Conservation (phyloP, 1,284 basidiomycete genomes). For the Mycena sp. region DNA sequence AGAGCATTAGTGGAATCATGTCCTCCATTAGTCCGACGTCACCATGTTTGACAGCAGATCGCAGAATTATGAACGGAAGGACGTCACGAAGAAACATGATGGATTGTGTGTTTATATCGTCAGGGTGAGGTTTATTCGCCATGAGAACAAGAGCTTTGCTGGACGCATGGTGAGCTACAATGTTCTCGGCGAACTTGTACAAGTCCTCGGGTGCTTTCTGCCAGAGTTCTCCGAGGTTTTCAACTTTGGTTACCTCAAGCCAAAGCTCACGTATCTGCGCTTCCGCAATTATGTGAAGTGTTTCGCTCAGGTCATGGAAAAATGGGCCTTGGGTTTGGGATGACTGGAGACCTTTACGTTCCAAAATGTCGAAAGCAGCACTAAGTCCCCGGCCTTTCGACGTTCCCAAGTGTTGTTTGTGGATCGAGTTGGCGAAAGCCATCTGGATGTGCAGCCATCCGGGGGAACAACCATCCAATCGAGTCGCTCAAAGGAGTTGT, state of each 20-base stretch:
- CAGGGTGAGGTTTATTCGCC: slow-evolving; percentile 16
- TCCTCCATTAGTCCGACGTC: slow-evolving; percentile 50
- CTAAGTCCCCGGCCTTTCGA: slow-evolving; percentile 13
- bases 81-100: slow-evolving; percentile 47
- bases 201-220: neutral
- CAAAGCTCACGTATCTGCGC: slow-evolving; percentile 33
- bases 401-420: slow-evolving; percentile 24
- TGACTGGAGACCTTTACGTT: slow-evolving; percentile 21
- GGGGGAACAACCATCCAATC: slow-evolving; percentile 25
- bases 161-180: slow-evolving; percentile 26
- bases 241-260: slow-evolving; percentile 8
- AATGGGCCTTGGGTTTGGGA: slow-evolving; percentile 31
- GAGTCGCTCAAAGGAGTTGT: slow-evolving; percentile 42
- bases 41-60: slow-evolving; percentile 44
- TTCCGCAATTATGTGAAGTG: slow-evolving; percentile 29
- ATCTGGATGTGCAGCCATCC: no score
- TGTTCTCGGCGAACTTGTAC: neutral
- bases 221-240: slow-evolving; percentile 26
- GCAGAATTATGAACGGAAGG: slow-evolving; percentile 44
- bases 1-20: slow-evolving; percentile 39
- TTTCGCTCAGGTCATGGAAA: slow-evolving; percentile 32
- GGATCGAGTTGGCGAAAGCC: slow-evolving; percentile 26
- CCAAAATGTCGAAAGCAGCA: slow-evolving; percentile 25
- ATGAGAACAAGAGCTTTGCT: slow-evolving; percentile 15
- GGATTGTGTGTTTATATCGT: slow-evolving; percentile 36